Base-by-base conservation (phyloP, 352 stramenopile species). In the Pythium inflatum region DNA sequence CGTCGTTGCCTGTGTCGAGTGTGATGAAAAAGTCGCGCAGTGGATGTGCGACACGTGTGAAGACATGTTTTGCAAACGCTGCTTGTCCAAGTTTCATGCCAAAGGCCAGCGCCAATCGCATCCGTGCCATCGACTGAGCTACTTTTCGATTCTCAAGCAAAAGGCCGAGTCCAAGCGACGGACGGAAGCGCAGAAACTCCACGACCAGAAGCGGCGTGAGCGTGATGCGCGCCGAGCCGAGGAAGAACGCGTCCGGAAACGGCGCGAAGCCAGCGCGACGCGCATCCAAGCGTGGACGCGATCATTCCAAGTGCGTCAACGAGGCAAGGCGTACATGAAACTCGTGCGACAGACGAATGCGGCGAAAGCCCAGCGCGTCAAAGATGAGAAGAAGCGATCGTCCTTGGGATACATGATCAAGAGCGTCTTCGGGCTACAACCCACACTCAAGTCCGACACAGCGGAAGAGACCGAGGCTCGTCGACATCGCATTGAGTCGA, bases 11-110 rank as follows among this genome's bases (percentile, higher is more conserved):
- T 93, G 85, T 45, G 58, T 76, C 22, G 82, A 91, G 43, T 93
- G 85, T 46, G 74, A 77, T 5, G 50, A 70, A 5, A 74, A 77
- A 31, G 84, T 86, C 7, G 85, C 82, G 13, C 85, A 93, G 68
- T 93, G 85, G 85, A 66, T 71, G 7, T 93, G 85, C 45, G 73
- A 85, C 24, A 79, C 78, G 5, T 93, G 85, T 43, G 59, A 81
- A 16, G 85, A 93, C 30, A 70, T 78, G 5, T 93, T 81, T 58
- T 93, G 85, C 69, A 93, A 93, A 65, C 75, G 83, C 4, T 93
- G 85, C 31, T 67, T 93, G 50, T 80, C 78, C 9, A 63, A 62
- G 12, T 75, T 78, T 16, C 83, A 93, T 41, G 77, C 76, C 9
- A 90, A 88, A 50, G 83, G 82, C 1, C 75, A 91, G 56, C 73